Evolutionary conservation across 768 basidiomycete species (phyloP).

Genomic region (Leccinum boreale): DNA sequence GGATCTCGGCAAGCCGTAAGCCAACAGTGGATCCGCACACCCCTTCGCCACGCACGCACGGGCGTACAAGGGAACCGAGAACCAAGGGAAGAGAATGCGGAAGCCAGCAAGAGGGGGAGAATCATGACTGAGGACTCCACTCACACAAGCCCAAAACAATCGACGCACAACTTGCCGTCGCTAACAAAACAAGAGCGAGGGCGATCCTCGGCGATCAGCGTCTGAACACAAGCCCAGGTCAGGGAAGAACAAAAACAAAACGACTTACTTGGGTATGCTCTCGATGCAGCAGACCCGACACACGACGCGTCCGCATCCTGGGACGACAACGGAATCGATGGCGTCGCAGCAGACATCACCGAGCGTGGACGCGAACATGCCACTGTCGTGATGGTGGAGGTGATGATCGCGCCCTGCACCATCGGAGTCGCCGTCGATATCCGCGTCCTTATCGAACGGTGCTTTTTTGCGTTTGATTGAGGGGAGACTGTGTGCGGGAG

Average conservation of each 20-base stretch:
- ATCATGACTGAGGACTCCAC: neutral
- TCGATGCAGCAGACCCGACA: slow-evolving; percentile 37
- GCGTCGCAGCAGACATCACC: neutral
- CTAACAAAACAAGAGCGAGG: slow-evolving; percentile 3
- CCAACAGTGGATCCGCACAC: no score
- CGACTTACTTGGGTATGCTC: slow-evolving; percentile 33
- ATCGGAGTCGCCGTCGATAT: slow-evolving; percentile 10
- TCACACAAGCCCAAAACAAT: slow-evolving; percentile 29
- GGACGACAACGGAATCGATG: slow-evolving; percentile 14
- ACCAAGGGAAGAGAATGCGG: no score
- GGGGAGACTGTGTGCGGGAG: neutral
- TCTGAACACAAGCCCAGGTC: neutral
- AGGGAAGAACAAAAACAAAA: neutral
- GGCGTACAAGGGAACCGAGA: no score
- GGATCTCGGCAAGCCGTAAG: neutral
- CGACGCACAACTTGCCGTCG: slow-evolving; percentile 31
- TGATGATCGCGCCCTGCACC: neutral
- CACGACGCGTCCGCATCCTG: slow-evolving; percentile 35
- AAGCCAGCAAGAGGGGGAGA: neutral
- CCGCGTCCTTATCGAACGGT: slow-evolving; percentile 18
- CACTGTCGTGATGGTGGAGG: neutral
- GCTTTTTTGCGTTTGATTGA: slow-evolving; percentile 29
- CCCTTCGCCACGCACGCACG: neutral
- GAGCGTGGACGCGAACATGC: neutral
- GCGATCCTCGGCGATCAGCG: slow-evolving; percentile 6